These are phyloP conservation scores for Alternaria arbusti DNA, from an alignment of 2,329 filamentous ascomycete species.

Conservation along the genomic window DNA sequence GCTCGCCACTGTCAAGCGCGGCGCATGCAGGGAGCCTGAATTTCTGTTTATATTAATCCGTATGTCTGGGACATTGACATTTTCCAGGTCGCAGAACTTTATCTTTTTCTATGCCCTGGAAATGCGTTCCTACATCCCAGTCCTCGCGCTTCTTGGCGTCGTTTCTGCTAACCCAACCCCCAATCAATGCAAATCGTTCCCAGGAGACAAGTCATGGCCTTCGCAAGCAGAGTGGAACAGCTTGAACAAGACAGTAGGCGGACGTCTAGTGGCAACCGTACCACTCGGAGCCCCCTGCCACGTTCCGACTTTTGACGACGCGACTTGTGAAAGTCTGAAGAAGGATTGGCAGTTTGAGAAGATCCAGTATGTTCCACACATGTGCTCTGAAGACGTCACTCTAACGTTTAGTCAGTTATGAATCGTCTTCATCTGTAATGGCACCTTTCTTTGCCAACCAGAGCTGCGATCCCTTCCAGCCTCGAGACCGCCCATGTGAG, in stretches of 20 bases:
- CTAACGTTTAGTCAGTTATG: conserved; percentile 12
- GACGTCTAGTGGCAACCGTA: conserved; percentile 26
- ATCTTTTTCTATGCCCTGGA: neutral
- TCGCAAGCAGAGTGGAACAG: conserved; percentile 18
- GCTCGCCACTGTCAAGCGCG: neutral
- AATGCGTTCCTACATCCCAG: conserved; percentile 2
- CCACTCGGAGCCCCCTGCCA: conserved; percentile 31
- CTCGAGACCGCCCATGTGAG: conserved; percentile 21
- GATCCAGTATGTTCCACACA: conserved; percentile 15
- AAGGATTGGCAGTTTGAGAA: conserved; percentile 20
- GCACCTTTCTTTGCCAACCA: conserved; percentile 31
- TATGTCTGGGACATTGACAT: neutral
- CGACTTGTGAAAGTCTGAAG: conserved; percentile 20
- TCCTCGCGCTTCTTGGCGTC: conserved; percentile 6
- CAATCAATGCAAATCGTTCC: conserved; percentile 28
- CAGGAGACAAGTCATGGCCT: conserved; percentile 31
- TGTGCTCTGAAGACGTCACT: neutral
- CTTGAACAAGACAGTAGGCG: conserved; percentile 26
- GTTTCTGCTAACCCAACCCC: conserved; percentile 5
- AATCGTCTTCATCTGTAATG: conserved; percentile 34
- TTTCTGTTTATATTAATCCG: conserved; percentile 4
- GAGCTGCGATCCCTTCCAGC: conserved; percentile 31
- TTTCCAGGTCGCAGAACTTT: neutral
- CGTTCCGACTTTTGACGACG: conserved; percentile 16
- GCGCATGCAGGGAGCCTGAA: neutral